A percentile compares a stretch with the other conserved stretches of the same genome.
Conservation (phyloP, 768 basidiomycete species). For the Kwoniella shandongensis region DNA sequence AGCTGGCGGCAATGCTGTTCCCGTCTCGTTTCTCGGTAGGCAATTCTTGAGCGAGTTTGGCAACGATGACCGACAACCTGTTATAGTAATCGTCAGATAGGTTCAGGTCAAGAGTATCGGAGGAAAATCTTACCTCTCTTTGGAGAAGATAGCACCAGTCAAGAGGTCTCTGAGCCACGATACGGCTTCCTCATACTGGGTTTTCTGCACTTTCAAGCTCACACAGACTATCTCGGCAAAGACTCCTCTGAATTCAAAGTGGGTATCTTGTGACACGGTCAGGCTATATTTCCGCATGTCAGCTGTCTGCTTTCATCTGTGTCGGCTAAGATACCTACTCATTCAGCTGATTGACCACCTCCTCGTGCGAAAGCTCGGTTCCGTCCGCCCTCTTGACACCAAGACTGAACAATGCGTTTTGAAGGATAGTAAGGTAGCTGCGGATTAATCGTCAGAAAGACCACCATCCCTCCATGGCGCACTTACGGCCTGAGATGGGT, state of each 20-base stretch:
- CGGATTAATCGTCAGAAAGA: not conserved
- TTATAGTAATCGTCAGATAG: not conserved
- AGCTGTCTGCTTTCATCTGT: not conserved
- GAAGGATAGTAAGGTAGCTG: conserved; percentile 76
- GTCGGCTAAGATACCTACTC: conserved; percentile 59
- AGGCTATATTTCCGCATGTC: conserved; percentile 29
- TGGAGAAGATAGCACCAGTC: conserved; percentile 40
- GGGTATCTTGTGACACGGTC: conserved; percentile 80
- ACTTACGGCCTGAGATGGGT: conserved; percentile 73
- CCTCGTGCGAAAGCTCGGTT: conserved; percentile 72
- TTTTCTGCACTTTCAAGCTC: conserved; percentile 78
- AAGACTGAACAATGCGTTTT: conserved; percentile 81
- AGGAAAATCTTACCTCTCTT: conserved; percentile 39
- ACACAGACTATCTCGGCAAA: conserved; percentile 76
- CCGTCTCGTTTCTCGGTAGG: conserved; percentile 92
- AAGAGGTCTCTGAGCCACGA: conserved; percentile 62
- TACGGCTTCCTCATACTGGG: conserved; percentile 75
- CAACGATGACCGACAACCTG: conserved; percentile 78
- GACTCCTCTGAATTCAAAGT: conserved; percentile 62
- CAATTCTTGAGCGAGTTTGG: conserved; percentile 84
- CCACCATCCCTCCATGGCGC: too few relatives aligned
- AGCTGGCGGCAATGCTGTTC: conserved; percentile 69
- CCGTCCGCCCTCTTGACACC: conserved; percentile 73
- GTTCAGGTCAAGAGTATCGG: not conserved
- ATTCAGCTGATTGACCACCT: conserved; percentile 86